A percentile compares a stretch with the other conserved stretches of the same genome.
Conservation (phyloP, 164 flowering plant species). For the Hamamelis virginiana region DNA sequence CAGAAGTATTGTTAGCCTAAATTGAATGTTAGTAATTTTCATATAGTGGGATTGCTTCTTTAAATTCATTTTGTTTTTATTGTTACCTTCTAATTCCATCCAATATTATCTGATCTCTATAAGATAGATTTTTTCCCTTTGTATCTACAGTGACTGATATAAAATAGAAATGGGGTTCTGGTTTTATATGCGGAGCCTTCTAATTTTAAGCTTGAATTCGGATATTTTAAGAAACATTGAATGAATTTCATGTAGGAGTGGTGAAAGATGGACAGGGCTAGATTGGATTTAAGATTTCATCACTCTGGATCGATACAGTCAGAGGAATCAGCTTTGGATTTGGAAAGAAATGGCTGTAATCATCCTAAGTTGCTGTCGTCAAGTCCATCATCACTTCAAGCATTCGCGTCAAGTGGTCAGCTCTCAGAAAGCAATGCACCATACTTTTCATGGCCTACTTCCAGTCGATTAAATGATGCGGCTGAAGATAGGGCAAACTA, state of each 20-base stretch:
- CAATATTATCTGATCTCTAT: too few species aligned
- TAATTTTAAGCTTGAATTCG: too few species aligned
- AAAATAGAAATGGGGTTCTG: too few species aligned
- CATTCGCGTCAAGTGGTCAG: constrained; percentile 71
- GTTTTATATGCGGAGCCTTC: too few species aligned
- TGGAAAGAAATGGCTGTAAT: constrained; percentile 63
- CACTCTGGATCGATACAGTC: constrained; percentile 74
- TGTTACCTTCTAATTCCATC: too few species aligned
- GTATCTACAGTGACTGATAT: too few species aligned
- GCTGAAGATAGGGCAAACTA: constrained; percentile 91
- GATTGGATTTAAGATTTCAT: constrained; percentile 48
- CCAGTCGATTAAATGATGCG: constrained; percentile 66
- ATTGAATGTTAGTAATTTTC: too few species aligned
- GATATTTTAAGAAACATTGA: constrained; percentile 1
- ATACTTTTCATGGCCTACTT: constrained; percentile 94
- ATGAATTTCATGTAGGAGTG: constrained; percentile 32
- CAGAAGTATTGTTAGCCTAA: background rate
- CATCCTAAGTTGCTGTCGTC: constrained; percentile 47
- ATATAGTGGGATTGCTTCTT: too few species aligned
- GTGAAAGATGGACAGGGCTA: constrained; percentile 49
- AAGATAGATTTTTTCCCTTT: too few species aligned
- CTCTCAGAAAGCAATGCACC: constrained; percentile 83
- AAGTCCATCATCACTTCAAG: constrained; percentile 68
- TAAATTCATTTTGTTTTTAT: too few species aligned
- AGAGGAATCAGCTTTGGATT: constrained; percentile 80